Evolutionary conservation across 1,284 basidiomycete species (phyloP), one percentile per base, ranked within the genome.

Genomic region (Ganoderma lingzhi): DNA sequence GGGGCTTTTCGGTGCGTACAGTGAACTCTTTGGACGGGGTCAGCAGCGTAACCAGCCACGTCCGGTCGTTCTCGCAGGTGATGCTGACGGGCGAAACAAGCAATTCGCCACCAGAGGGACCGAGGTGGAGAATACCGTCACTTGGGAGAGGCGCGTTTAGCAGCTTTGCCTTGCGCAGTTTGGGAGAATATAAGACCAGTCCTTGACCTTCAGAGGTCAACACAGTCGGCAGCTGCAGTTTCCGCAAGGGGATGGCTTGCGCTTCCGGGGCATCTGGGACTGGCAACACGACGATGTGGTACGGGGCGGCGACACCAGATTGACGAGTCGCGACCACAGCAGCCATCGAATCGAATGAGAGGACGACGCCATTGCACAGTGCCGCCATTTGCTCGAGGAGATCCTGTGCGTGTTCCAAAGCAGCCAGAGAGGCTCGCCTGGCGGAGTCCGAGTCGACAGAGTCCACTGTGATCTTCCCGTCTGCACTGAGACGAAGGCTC

Each of bases 271-370:
- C 37, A n/a, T 69, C 65, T 6, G 55, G 42, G 61, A 67, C 56
- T 4, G 71, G 71, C 37, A 73, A 58, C 9, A 69, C 67, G 48
- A 74, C 35, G 17, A 70, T 39, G 58, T 71, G 70, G 12, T 71
- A 41, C n/a, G 70, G 69, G 5, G 62, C 48, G 35, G 61, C 45
- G 17, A 62, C 66, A 9, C 63, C 65, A 0, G 63, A 30, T 28
- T 39, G 23, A 30, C 58, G 67, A 32, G 53, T 68, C 3, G 70
- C 48, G 37, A 73, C 14, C 3, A 65, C 60, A 19, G 66, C 64
- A 10, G 62, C 66, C 5, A 8, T 45, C 23, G 63, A 37, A 32
- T 69, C 60, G 32, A 64, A 66, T 6, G 66, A 51, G n/a, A 45
- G 28, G 8, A 73, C 62, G 6, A 45, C 48, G 2, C 72, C 72